Base-by-base conservation (phyloP, 148 eudicot genomes). In the Rhododendron vialii region DNA sequence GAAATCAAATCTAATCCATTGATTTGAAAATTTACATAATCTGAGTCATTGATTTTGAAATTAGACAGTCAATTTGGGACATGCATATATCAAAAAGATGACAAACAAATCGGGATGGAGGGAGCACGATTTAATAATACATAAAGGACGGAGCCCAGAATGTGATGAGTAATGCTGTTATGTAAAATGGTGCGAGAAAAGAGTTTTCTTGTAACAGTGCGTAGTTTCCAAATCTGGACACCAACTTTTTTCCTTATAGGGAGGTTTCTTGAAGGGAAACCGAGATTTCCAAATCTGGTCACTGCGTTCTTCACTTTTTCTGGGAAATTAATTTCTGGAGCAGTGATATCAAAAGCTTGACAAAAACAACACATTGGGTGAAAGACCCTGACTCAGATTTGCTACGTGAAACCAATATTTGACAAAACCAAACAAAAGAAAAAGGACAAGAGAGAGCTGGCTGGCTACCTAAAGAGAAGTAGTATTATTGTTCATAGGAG, bases 231-330 rank as follows among this genome's bases (percentile, higher is more conserved):
- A 57, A 80, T 87, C 22, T 71, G 88, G n/a, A 3, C 33, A 76
- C 41, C n/a, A 67, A 1, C 14, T 33, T 61, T 89, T 87, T 84
- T 76, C 88, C 51, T 11, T 53, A 51, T 33, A 76, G 1, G 84
- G 86, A 73, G 47, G 85, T 30, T 90, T 89, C 89, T 90, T 87
- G 86, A 81, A 85, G 88, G 83, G 30, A 45, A 87, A 81, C 77
- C 78, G 57, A 35, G 84, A 12, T 85, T 86, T 89, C 89, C 83
- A 89, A 43, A 87, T 86, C 79, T 89, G 88, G 6, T 48, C 26
- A 81, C 8, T 22, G 11, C 38, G 33, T 17, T 55, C 76, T 87
- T 87, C 87, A 41, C 92, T 11, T 76, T 43, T 80, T 57, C n/a
- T 85, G 65, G 84, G 38, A 80, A 55, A 10, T 33, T 76, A 43